phyloP scores from a whole-genome alignment of 129 eudicot species.

The Scalesia atractyloides region DNA sequence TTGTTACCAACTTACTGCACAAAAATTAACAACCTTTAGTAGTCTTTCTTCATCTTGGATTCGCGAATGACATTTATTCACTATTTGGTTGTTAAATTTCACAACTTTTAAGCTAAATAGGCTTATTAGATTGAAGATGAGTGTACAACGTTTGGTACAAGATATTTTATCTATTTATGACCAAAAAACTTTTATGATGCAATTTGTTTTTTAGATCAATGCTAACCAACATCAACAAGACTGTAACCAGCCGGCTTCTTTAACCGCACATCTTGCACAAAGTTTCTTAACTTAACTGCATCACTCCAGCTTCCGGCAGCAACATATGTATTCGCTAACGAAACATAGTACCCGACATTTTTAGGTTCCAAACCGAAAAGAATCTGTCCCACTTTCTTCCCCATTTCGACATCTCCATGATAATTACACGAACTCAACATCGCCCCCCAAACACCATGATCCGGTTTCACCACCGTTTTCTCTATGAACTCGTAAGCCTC shows the following conservation, averaged over 20 bases:
- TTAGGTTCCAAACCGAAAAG: conserved; percentile 55
- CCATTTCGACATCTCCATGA: conserved; percentile 66
- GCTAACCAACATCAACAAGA: conserved; percentile 45
- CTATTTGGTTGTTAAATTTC: not conserved
- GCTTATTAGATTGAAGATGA: not conserved
- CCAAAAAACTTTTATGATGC: not conserved
- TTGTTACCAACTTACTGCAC: conserved; percentile 37
- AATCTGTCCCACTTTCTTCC: conserved; percentile 58
- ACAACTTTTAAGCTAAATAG: conserved; percentile 1
- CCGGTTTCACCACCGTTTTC: conserved; percentile 28
- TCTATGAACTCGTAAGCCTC: conserved; percentile 58
- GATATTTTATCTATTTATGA: not conserved
- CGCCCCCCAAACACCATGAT: conserved; percentile 74
- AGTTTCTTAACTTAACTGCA: conserved; percentile 50
- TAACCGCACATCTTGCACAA: conserved; percentile 41
- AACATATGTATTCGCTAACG: conserved; percentile 58
- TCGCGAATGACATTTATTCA: conserved; percentile 9
- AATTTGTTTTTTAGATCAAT: not conserved
- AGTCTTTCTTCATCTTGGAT: conserved; percentile 13
- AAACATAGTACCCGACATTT: conserved; percentile 59
- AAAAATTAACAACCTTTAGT: conserved; percentile 19
- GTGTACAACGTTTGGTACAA: not conserved
- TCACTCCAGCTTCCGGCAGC: conserved; percentile 69
- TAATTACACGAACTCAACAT: conserved; percentile 66
- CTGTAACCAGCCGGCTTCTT: conserved; percentile 56